phyloP scores from a whole-genome alignment of 805 yeast genomes.

The Metschnikowia cerradonensis region DNA sequence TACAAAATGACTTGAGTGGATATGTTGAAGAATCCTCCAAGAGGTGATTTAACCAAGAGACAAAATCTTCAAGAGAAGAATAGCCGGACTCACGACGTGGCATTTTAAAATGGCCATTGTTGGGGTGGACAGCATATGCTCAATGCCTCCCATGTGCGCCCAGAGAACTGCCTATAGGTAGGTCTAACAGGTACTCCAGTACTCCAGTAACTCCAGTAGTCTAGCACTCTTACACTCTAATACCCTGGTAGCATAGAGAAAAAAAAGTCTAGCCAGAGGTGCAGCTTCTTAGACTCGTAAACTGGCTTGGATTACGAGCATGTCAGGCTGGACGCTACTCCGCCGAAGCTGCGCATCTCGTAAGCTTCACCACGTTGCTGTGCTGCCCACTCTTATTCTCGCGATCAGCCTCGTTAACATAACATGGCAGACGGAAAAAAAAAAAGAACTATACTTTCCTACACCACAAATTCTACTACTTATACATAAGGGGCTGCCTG shows the following conservation, averaged over 20 bases:
- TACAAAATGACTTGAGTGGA: neutral
- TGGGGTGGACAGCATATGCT: too few relatives aligned
- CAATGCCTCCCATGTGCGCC: too few relatives aligned
- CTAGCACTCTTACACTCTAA: too few relatives aligned
- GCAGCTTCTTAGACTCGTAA: neutral
- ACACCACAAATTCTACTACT: neutral
- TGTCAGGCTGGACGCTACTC: neutral
- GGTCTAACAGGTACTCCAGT: too few relatives aligned
- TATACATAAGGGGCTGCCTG: neutral
- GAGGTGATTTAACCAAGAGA: too few relatives aligned
- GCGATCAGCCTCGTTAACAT: neutral
- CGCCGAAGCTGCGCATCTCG: neutral
- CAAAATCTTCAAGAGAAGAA: too few relatives aligned
- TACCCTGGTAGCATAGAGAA: too few relatives aligned
- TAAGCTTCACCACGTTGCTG: neutral
- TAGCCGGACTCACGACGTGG: too few relatives aligned
- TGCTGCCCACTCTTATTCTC: neutral
- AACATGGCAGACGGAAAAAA: neutral
- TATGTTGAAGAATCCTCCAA: neutral
- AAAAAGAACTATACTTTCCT: neutral
- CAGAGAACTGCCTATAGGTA: too few relatives aligned
- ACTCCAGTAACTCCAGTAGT: too few relatives aligned
- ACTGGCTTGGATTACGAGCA: neutral
- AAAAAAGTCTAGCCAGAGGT: too few relatives aligned
- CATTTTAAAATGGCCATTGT: too few relatives aligned